Evolutionary conservation across 495 filamentous ascomycete genomes (phyloP), one percentile per base, ranked within the genome.

Genomic region (Lasiosphaeria hispida): DNA sequence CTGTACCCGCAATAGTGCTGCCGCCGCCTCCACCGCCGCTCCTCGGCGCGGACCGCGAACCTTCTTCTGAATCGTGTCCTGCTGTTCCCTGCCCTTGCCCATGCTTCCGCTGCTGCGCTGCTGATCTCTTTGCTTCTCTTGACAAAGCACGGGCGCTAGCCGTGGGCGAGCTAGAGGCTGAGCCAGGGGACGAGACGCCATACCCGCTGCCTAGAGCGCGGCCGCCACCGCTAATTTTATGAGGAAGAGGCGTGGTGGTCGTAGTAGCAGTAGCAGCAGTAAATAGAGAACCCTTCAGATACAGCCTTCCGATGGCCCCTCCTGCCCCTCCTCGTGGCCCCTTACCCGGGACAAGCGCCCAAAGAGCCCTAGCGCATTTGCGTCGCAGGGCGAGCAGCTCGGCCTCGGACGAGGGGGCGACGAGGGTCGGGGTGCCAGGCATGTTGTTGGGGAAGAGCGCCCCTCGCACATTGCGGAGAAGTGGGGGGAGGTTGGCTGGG

Each of bases 381-480:
- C 69, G 71, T 56, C 78, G 75, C 58, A 85, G 66, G 36, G 65
- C 77, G 48, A 67, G 71, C 56, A 78, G 68, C 63, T 77, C 71
- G 54, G 77, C 75, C 38, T 76, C 68, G 60, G 72, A 75, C 30
- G 75, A 70, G 53, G 81, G 80, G 30, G 77, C 63, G 23, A 73
- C 59, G 54, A 82, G 68, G 51, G 69, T 72, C 57, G 79, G 66
- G 10, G 71, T 67, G 37, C 74, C 81, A 57, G 75, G 77, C 56
- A 82, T 72, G 73, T 94, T 92, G 74, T 86, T 83, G 30, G 92
- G 91, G 69, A 96, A 96, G 42, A 96, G 73, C 53, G 86, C 79
- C 48, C 80, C 82, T 69, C 93, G 85, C 63, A 85, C 78, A 55
- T 79, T 81, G 66, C 85, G 83, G 59, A 97, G 85, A 56, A 92